Evolutionary conservation across 2,329 filamentous ascomycete genomes (phyloP), one percentile per base, ranked within the genome.

Genomic region (Paecilomyces formosus): DNA sequence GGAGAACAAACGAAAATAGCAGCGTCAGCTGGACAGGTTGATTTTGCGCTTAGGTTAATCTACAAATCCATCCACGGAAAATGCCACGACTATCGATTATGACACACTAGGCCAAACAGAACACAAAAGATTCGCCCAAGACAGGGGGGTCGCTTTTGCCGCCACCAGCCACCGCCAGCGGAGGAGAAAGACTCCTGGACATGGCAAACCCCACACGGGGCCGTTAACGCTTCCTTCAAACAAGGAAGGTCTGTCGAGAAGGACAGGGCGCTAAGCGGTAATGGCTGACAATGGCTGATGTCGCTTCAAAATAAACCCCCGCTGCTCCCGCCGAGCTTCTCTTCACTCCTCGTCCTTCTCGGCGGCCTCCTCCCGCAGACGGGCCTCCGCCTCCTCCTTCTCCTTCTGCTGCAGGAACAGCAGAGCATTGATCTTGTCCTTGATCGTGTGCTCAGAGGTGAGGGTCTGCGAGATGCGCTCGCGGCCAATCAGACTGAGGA

Each of bases 401-500:
- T 78, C 73, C 65, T 77, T 76, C 67, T 75, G 70, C 69, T 78
- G 74, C 62, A 74, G 66, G 65, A 73, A 77, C 60, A 82, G 74
- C 61, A 86, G 74, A 49, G 79, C 78, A 68, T 78, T 78, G 65
- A 86, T 76, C 67, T 81, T 78, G 65, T 84, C 80, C 50, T 65
- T 66, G 63, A 76, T 68, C 58, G 65, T 74, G 71, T 76, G 73
- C 66, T 72, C 69, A 18, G 70, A 60, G 59, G 59, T 58, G 53
- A 70, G 57, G 60, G 63, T 70, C 61, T 69, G 68, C 57, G 79
- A 81, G 64, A 95, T 86, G 77, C 92, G 88, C 68, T 92, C 88
- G 61, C 92, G 86, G 49, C 90, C 91, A 62, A 97, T 83, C 64
- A 97, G 78, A 62, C 85, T 93, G 65, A 90, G 78, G 50, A 94